A percentile compares a stretch with the other conserved stretches of the same genome.
These are phyloP conservation scores for Letharia columbiana DNA, from an alignment of 495 filamentous ascomycete species.

Conservation along the genomic window DNA sequence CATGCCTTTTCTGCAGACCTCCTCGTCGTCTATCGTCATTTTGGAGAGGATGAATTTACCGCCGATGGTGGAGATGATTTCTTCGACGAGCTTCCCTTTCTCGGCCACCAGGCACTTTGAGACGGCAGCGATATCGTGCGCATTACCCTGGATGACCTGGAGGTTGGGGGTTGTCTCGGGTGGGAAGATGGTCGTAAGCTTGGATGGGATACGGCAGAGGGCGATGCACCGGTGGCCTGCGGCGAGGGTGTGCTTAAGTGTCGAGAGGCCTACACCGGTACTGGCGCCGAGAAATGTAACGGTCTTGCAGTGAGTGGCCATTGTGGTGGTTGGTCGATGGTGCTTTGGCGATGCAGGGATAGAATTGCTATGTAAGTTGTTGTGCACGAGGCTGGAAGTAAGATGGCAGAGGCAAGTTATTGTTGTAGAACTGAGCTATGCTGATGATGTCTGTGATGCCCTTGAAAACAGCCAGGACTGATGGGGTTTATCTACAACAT, in stretches of 20 bases:
- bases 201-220: conserved; percentile 7
- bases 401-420: not conserved
- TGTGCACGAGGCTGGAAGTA: conserved; percentile 1
- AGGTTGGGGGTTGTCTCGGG: conserved; percentile 9
- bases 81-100: conserved; percentile 9
- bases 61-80: conserved; percentile 8
- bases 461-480: not conserved
- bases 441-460: conserved; percentile 2
- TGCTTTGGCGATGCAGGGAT: not conserved
- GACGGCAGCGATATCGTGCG: conserved; percentile 4
- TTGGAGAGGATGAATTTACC: not conserved
- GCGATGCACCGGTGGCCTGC: conserved; percentile 10
- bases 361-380: not conserved
- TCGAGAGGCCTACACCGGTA: conserved; percentile 7
- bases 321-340: conserved; percentile 2
- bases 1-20: conserved; percentile 10
- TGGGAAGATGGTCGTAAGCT: conserved; percentile 1
- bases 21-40: conserved; percentile 6
- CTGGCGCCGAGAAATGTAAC: conserved; percentile 11
- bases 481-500: conserved; percentile 4
- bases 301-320: not conserved
- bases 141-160: not conserved
- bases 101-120: not conserved
- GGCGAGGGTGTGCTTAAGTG: conserved; percentile 11
- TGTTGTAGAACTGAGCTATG: not conserved